Conservation (phyloP, 1,284 basidiomycete genomes). For the Phlebopus sp. region DNA sequence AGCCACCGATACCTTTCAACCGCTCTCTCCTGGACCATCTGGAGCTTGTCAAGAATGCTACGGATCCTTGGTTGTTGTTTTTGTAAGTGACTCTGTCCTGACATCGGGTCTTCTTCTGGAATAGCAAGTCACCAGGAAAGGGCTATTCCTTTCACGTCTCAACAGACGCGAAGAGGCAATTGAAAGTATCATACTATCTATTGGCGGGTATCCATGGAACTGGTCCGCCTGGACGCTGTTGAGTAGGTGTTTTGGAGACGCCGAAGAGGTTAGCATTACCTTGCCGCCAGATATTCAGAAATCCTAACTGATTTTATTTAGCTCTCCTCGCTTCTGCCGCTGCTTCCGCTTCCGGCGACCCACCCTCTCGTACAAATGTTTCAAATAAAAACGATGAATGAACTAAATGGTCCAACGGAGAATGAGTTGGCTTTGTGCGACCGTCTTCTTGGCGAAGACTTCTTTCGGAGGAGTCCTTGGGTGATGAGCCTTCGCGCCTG, state of each 20-base stretch:
- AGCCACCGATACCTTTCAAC: constrained; percentile 71
- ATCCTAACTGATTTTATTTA: constrained; percentile 32
- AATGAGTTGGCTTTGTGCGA: constrained; percentile 79
- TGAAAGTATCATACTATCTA: constrained; percentile 76
- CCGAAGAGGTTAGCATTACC: constrained; percentile 71
- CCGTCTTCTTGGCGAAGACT: constrained; percentile 63
- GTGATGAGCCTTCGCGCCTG: constrained; percentile 84
- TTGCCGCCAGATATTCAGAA: neutral
- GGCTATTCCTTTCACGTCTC: constrained; percentile 76
- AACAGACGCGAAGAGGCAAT: constrained; percentile 83
- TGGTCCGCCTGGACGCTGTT: constrained; percentile 93
- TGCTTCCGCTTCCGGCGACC: constrained; percentile 61
- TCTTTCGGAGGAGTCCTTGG: constrained; percentile 85
- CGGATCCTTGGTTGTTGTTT: constrained; percentile 86
- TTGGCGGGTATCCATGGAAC: constrained; percentile 87
- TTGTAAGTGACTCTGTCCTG: constrained; percentile 50
- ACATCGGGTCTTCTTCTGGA: constrained; percentile 8
- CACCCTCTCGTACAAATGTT: constrained; percentile 85
- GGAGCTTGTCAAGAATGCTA: constrained; percentile 50
- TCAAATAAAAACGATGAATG: constrained; percentile 85
- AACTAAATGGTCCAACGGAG: constrained; percentile 84
- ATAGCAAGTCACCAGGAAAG: constrained; percentile 51
- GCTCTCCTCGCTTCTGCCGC: constrained; percentile 62
- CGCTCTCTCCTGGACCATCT: constrained; percentile 60
- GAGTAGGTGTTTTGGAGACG: constrained; percentile 77